Conservation (phyloP, 1,284 basidiomycete genomes). For the Ustilago lituana region DNA sequence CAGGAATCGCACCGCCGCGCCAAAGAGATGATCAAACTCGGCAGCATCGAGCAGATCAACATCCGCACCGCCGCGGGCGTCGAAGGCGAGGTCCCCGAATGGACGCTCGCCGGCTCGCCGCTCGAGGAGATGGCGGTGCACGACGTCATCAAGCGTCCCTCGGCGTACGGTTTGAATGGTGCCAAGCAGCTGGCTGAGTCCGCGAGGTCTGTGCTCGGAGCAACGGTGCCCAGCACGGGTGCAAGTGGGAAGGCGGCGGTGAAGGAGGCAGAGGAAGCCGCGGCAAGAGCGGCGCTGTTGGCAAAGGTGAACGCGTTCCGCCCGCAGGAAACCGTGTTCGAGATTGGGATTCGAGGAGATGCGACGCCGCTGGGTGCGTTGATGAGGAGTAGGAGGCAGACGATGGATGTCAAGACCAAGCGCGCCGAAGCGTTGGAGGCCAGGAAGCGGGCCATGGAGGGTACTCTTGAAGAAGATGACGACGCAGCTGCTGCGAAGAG, state of each 20-base stretch:
- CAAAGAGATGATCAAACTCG: conserved; percentile 80
- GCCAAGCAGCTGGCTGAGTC: conserved; percentile 14
- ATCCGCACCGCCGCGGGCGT: conserved; percentile 30
- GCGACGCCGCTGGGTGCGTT: conserved; percentile 69
- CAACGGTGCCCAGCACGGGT: neutral
- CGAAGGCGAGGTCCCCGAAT: conserved; percentile 65
- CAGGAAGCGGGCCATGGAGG: conserved; percentile 59
- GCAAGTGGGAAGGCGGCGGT: conserved; percentile 11
- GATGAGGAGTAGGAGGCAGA: conserved; percentile 89
- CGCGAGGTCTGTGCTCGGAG: conserved; percentile 12
- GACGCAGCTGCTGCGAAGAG: conserved; percentile 2
- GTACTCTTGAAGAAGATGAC: conserved; percentile 25
- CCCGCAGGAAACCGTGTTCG: conserved; percentile 90
- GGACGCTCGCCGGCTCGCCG: conserved; percentile 74
- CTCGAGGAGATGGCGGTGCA: conserved; percentile 77
- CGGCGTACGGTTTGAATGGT: conserved; percentile 49
- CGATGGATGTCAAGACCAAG: conserved; percentile 72
- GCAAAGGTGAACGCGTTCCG: conserved; percentile 82
- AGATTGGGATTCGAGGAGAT: conserved; percentile 81
- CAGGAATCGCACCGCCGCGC: conserved; percentile 85
- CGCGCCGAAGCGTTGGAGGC: conserved; percentile 67
- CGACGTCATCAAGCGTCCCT: conserved; percentile 70
- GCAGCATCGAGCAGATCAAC: conserved; percentile 53
- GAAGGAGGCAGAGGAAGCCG: conserved; percentile 70
- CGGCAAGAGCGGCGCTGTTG: conserved; percentile 75